Conservation (phyloP, 1,139 yeast species). For the Candida sp. region DNA sequence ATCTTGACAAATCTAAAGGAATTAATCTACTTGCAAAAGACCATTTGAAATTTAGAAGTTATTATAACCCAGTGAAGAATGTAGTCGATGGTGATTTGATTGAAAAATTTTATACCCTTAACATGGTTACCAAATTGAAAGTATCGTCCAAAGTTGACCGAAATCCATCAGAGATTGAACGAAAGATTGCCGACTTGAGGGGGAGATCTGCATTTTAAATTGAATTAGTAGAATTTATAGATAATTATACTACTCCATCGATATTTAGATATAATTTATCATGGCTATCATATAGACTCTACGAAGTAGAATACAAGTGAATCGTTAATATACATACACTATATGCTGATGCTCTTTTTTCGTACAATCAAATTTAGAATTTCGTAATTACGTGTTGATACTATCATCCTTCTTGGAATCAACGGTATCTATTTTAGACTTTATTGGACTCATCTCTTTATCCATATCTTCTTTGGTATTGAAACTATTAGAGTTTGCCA, state of each 20-base stretch:
- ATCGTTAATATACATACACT: not conserved
- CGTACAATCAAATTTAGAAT: not conserved
- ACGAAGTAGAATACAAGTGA: not conserved
- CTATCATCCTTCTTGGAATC: slow-evolving; percentile 1
- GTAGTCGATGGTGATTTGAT: slow-evolving; percentile 88
- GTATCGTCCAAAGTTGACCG: slow-evolving; percentile 56
- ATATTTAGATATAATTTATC: too few species aligned
- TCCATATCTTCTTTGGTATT: slow-evolving; percentile 2
- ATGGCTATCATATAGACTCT: not conserved
- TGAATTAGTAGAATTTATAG: not conserved
- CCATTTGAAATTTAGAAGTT: slow-evolving; percentile 66
- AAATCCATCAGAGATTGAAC: slow-evolving; percentile 56
- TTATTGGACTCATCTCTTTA: slow-evolving; percentile 1
- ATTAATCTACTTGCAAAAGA: slow-evolving; percentile 57
- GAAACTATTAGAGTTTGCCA: slow-evolving; percentile 1
- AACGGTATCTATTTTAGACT: not conserved
- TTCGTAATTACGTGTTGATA: not conserved
- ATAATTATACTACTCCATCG: too few species aligned
- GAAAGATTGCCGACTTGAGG: slow-evolving; percentile 57
- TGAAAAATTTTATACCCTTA: slow-evolving; percentile 49
- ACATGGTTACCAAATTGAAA: slow-evolving; percentile 33
- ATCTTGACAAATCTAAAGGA: slow-evolving; percentile 18
- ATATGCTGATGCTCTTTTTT: not conserved
- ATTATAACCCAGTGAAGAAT: slow-evolving; percentile 71
- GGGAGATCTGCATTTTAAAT: slow-evolving; percentile 41